Base-by-base conservation (phyloP, 768 basidiomycete species). In the Rhizopogon rudus region DNA sequence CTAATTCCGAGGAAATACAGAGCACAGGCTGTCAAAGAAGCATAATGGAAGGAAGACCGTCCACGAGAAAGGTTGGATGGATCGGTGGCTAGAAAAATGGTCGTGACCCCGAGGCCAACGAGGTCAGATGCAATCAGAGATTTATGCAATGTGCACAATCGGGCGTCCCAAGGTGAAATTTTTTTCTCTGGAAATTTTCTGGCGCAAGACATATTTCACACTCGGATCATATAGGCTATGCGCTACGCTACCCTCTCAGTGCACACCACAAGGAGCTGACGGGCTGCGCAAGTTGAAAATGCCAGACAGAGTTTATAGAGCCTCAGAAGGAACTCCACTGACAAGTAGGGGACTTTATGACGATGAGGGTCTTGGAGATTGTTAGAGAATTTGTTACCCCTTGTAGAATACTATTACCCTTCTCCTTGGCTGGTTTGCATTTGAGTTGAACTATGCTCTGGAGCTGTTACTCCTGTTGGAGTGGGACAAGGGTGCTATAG, bases 1-100 rank as follows among this genome's bases (percentile, higher is more conserved):
- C 94, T 40, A 91, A 95, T 71, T 88, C 87, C 16, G 93, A 94
- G 68, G 93, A 95, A 92, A 96, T 64, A 92, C 92, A 1, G 93
- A 96, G 73, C 94, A 94, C 72, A 91, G 72, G 91, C 93, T 16
- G 93, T 95, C 65, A 78, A 92, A n/a, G 93, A 95, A 2, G 31
- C 67, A 91, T 95, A 42, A 92, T 95, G 57, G 91, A 93, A 91
- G 88, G 8, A 78, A 79, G 37, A 80, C 94, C 59, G 88, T 93
- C 54, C 93, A 94, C 65, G 88, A 89, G 70, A 83, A 86, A 60
- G 93, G 94, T 10, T 92, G 87, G 86, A 90, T 94, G 90, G 84
- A 90, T 86, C 62, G 82, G 81, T 6, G 76, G 74, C 14, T 81
- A 81, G 71, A 87, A 86, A 72, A 78, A 86, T 63, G 85, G 87